Conservation (phyloP, 768 basidiomycete genomes). For the Rhodotorula graminis region DNA sequence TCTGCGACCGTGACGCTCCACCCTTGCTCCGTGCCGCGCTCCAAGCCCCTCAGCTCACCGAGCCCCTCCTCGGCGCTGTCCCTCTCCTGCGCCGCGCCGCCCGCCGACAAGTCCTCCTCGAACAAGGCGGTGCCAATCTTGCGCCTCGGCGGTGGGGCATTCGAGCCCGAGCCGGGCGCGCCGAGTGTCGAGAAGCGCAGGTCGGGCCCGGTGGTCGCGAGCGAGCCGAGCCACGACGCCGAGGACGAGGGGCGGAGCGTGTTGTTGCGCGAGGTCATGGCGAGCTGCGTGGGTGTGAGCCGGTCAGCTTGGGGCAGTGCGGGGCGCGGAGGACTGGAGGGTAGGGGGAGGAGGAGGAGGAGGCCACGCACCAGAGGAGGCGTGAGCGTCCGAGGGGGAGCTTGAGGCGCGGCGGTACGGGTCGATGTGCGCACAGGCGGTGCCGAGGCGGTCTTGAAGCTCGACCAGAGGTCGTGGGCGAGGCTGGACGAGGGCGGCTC, state of each 20-base stretch:
- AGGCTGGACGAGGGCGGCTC: too few relatives aligned
- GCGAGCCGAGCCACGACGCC: not conserved
- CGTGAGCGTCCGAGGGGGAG: too few relatives aligned
- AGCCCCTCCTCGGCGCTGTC: not conserved
- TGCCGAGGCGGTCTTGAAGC: too few relatives aligned
- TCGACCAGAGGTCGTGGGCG: too few relatives aligned
- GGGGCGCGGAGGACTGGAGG: too few relatives aligned
- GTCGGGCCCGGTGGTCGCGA: not conserved
- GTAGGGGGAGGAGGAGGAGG: too few relatives aligned
- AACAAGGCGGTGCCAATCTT: slow-evolving; percentile 6
- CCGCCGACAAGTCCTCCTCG: not conserved
- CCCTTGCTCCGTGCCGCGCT: slow-evolving; percentile 59
- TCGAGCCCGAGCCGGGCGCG: not conserved
- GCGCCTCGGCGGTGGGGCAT: not conserved
- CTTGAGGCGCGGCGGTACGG: too few relatives aligned
- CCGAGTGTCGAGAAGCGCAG: not conserved
- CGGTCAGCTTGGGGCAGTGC: not conserved
- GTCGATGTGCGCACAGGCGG: too few relatives aligned
- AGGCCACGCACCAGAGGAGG: too few relatives aligned
- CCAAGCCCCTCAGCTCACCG: slow-evolving; percentile 4
- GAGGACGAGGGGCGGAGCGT: slow-evolving; percentile 2
- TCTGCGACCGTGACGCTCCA: slow-evolving; percentile 80
- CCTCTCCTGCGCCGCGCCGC: not conserved
- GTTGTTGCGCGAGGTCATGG: not conserved
- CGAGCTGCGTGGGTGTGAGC: fast-evolving